A percentile compares a stretch with the other conserved stretches of the same genome.
Evolutionary conservation across 345 rosid species (phyloP).

Genomic region (Cardamine resedifolia): DNA sequence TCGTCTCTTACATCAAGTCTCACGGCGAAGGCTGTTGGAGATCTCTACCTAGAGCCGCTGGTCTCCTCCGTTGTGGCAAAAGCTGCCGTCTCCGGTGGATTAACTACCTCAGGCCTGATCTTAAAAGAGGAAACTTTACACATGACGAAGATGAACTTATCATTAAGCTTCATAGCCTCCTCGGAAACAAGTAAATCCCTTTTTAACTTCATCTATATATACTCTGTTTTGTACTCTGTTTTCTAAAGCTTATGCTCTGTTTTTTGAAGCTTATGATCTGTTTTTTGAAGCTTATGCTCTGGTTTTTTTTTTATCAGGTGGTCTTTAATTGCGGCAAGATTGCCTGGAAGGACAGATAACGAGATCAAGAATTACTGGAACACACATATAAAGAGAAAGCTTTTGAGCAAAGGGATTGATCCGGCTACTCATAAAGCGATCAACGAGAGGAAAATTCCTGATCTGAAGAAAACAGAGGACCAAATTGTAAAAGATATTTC

Average conservation of each 20-base stretch:
- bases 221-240: slow-evolving; percentile 16
- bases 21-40: slow-evolving; percentile 73
- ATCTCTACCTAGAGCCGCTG: slow-evolving; percentile 60
- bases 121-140: slow-evolving; percentile 63
- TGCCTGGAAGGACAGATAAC: slow-evolving; percentile 84
- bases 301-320: slow-evolving; percentile 43
- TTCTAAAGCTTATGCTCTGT: background rate
- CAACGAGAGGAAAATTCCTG: slow-evolving; percentile 34
- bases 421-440: slow-evolving; percentile 69
- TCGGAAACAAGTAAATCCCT: slow-evolving; percentile 55
- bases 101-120: slow-evolving; percentile 62
- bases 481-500: slow-evolving; percentile 24
- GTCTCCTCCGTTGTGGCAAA: slow-evolving; percentile 62
- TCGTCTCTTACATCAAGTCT: slow-evolving; percentile 54
- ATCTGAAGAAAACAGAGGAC: slow-evolving; percentile 16
- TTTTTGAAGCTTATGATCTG: background rate
- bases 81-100: slow-evolving; percentile 71
- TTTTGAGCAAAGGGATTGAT: slow-evolving; percentile 73
- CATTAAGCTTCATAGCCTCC: slow-evolving; percentile 58
- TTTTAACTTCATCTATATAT: background rate
- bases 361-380: slow-evolving; percentile 91
- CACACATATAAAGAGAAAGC: slow-evolving; percentile 78
- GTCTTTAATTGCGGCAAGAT: slow-evolving; percentile 80
- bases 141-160: slow-evolving; percentile 61
- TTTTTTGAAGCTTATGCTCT: background rate